Base-by-base conservation (phyloP, 2,329 filamentous ascomycete species). In the Exophiala phaeomuriformis region DNA sequence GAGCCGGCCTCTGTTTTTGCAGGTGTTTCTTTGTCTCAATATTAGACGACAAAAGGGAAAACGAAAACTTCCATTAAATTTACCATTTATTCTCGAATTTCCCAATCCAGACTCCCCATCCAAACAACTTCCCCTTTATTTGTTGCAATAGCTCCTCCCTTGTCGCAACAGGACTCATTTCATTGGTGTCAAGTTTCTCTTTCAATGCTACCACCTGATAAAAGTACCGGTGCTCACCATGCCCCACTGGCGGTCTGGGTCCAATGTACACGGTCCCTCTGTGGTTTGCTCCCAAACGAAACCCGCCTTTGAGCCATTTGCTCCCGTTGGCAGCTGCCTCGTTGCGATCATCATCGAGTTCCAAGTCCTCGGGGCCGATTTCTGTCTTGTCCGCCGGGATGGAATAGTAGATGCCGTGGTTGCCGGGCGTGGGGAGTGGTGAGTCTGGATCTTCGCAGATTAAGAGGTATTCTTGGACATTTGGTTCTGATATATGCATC, bases 161-260 rank as follows among this genome's bases (percentile, higher is more conserved):
- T 1, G 69, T 74, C 6, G 72, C 69, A 53, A 68, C 64, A 1
- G 66, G 61, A 19, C 66, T 69, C 39, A 77, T 58, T 33, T 71
- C 62, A 2, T 57, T 62, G 12, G 64, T 59, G 51, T 75, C 69
- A 30, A 80, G 60, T 5, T 69, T 65, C 50, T 74, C 68, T 5
- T 66, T 74, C 48, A 80, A 63, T 2, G 74, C 76, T 47, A 80
- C 62, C 10, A 80, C 63, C 56, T 76, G 68, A 53, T 70, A 80
- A 64, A 77, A 76, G 51, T 79, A 81, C 52, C 77, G 67, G 64
- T 80, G 76, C 27, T 70, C 68, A 0, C 77, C 77, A 58, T 79
- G 73, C 29, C 77, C 77, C 49, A 76, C 61, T 33, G 77, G 64
- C 12, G 77, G 75, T 8, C 69, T 64, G 1, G 77, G 76, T 0